Conservation (phyloP, 163 green algal genomes). For the Chlamydomonas reinhardtii region DNA sequence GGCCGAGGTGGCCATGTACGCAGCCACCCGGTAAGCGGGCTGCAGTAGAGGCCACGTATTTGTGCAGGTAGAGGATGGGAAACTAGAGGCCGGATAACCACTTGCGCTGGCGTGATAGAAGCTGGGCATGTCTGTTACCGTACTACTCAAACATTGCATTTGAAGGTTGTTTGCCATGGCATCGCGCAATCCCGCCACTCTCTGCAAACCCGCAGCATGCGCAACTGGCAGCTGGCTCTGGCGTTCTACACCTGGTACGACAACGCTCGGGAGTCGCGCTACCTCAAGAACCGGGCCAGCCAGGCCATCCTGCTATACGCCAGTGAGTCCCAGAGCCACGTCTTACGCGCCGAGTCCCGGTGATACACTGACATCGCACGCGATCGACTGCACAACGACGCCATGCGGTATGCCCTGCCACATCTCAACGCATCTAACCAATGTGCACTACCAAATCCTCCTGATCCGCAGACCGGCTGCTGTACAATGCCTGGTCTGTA, state of each 20-base stretch:
- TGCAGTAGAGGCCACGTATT: too few species aligned
- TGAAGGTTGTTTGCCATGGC: too few species aligned
- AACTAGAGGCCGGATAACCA: too few species aligned
- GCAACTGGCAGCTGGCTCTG: slow-evolving; percentile 4
- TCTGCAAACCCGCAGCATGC: not conserved
- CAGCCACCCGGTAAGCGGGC: not conserved
- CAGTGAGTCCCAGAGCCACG: not conserved
- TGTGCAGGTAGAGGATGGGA: too few species aligned
- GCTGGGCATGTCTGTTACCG: not conserved
- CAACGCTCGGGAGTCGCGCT: not conserved
- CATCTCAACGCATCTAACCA: too few species aligned
- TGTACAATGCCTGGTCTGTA: not conserved
- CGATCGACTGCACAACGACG: too few species aligned
- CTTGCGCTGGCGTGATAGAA: too few species aligned
- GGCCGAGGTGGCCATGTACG: slow-evolving; percentile 7
- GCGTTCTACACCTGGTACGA: slow-evolving; percentile 52
- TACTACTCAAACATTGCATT: too few species aligned
- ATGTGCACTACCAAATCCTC: too few species aligned
- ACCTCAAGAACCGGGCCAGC: slow-evolving; percentile 5
- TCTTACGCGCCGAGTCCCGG: too few species aligned
- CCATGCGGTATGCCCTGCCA: too few species aligned
- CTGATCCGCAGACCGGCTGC: slow-evolving; percentile 3
- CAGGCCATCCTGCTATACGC: slow-evolving; percentile 21
- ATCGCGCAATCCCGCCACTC: not conserved
- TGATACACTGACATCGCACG: too few species aligned